Evolutionary conservation across 2,329 filamentous ascomycete species (phyloP).

Genomic region (Arthrobotrys conoides): DNA sequence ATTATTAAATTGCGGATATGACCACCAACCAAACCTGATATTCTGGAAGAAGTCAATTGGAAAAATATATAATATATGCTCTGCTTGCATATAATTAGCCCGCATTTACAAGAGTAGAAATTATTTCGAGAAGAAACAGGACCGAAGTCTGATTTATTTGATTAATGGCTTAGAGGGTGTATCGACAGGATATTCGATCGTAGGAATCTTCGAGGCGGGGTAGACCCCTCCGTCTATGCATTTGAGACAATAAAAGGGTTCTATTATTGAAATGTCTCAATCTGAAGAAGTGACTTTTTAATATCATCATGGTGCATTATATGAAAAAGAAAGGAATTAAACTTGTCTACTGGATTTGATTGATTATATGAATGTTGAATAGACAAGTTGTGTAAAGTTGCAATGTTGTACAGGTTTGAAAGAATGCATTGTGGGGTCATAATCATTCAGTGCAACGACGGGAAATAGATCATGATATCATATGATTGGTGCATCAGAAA

Average conservation of each 20-base stretch:
- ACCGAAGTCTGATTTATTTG: neutral
- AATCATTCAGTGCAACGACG: neutral
- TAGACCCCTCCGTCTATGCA: constrained; percentile 1
- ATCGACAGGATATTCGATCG: neutral
- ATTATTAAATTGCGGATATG: neutral
- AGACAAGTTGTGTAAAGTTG: neutral
- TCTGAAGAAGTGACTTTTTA: constrained; percentile 3
- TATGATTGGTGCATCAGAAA: constrained; percentile 1
- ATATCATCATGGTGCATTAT: neutral
- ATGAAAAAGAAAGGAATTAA: no score
- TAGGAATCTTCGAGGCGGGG: constrained; percentile 13
- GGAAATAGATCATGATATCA: neutral
- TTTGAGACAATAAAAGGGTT: constrained; percentile 44
- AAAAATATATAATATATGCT: no score
- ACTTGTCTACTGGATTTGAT: neutral
- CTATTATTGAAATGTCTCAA: constrained; percentile 40
- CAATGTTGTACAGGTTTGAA: neutral
- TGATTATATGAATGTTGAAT: neutral
- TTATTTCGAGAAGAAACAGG: constrained; percentile 1
- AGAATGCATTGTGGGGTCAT: neutral
- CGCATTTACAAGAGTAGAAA: neutral
- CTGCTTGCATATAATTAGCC: neutral
- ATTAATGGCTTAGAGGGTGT: neutral
- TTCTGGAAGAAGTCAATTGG: neutral
- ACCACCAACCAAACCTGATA: neutral